phyloP scores from a whole-genome alignment of 2,329 filamentous ascomycete species.

The Apiospora hydei region DNA sequence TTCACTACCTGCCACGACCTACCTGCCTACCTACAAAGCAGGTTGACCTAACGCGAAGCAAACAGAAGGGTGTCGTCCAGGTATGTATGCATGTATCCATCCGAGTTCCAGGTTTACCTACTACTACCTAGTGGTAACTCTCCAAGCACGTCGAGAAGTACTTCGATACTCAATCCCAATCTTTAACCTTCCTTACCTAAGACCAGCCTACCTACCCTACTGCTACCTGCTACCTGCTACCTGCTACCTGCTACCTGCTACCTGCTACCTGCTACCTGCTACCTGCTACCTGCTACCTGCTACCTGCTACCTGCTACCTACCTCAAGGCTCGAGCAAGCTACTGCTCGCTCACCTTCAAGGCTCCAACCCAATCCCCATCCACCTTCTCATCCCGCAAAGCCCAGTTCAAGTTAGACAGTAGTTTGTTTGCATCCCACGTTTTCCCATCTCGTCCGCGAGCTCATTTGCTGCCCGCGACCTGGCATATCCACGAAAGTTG shows the following conservation, averaged over 20 bases:
- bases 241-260: no score
- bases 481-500: slow-evolving; percentile 15
- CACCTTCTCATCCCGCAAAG: slow-evolving; percentile 8
- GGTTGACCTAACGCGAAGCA: background rate
- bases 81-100: slow-evolving; percentile 18
- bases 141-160: no score
- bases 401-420: slow-evolving; percentile 21
- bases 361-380: slow-evolving; percentile 19
- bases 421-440: slow-evolving; percentile 21
- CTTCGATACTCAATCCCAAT: background rate
- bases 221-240: background rate
- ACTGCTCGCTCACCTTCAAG: background rate
- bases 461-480: slow-evolving; percentile 13
- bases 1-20: background rate
- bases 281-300: background rate
- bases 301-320: no score
- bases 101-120: background rate
- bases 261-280: no score
- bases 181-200: slow-evolving; percentile 20
- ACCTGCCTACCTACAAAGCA: background rate
- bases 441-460: slow-evolving; percentile 15
- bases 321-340: no score
- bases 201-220: background rate
- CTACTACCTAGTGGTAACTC: background rate
- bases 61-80: background rate